Conservation (phyloP, 2,329 filamentous ascomycete species). For the Ascochyta pisi region DNA sequence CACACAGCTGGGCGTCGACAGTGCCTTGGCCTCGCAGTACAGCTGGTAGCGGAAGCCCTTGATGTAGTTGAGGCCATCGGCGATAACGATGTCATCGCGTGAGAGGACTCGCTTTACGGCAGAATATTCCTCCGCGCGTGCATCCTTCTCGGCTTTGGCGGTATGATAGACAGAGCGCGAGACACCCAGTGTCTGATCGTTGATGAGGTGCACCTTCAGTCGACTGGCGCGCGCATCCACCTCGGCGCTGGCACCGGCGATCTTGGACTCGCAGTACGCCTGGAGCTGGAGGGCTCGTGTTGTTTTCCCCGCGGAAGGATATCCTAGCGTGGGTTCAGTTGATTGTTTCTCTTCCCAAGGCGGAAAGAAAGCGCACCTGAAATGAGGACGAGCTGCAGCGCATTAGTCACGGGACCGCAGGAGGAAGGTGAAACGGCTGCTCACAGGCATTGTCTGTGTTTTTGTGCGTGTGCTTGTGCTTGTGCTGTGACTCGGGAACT, state of each 20-base stretch:
- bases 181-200: slow-evolving; percentile 74
- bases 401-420: slow-evolving; percentile 25
- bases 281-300: slow-evolving; percentile 69
- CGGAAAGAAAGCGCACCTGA: slow-evolving; percentile 46
- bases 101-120: slow-evolving; percentile 79
- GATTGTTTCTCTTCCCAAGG: slow-evolving; percentile 3
- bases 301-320: slow-evolving; percentile 69
- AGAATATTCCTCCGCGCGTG: slow-evolving; percentile 75
- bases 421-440: slow-evolving; percentile 21
- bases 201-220: slow-evolving; percentile 76
- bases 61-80: slow-evolving; percentile 86
- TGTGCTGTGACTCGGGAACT: neutral
- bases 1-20: slow-evolving; percentile 77
- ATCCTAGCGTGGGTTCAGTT: slow-evolving; percentile 68
- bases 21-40: slow-evolving; percentile 82
- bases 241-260: slow-evolving; percentile 54
- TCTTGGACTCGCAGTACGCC: slow-evolving; percentile 67
- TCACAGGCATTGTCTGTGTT: slow-evolving; percentile 34
- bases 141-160: slow-evolving; percentile 82
- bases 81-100: slow-evolving; percentile 76
- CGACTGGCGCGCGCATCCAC: slow-evolving; percentile 54
- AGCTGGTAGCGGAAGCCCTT: slow-evolving; percentile 90
- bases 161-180: slow-evolving; percentile 76
- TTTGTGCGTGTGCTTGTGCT: neutral
- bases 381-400: slow-evolving; percentile 63